Percentiles rank a stretch among this genome's conserved stretches.
Conservation (phyloP, 345 rosid genomes). For the Leavenworthia alabamica region DNA sequence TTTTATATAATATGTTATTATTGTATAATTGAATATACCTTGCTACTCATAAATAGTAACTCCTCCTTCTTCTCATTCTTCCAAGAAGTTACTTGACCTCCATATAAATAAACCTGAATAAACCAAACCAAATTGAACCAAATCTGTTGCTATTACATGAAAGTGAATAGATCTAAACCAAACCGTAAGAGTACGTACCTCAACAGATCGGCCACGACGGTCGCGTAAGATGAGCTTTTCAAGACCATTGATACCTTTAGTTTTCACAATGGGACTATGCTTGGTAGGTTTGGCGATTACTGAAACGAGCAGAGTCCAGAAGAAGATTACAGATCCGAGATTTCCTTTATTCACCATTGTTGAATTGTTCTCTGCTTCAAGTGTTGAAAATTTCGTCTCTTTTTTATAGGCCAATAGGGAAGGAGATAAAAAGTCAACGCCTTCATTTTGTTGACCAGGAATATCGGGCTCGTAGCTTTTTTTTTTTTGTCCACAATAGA, state of each 20-base stretch:
- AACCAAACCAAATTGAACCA: not conserved
- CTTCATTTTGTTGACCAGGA: no score
- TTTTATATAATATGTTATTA: no score
- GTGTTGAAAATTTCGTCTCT: not conserved
- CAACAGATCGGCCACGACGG: slow-evolving; percentile 50
- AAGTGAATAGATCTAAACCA: no score
- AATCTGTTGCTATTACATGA: no score
- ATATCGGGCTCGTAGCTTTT: no score
- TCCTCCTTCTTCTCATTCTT: slow-evolving; percentile 77
- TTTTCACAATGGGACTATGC: slow-evolving; percentile 29
- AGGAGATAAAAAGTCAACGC: not conserved
- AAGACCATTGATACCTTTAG: slow-evolving; percentile 69
- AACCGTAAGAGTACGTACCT: slow-evolving; percentile 46
- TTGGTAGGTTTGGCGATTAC: slow-evolving; percentile 11
- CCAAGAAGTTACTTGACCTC: slow-evolving; percentile 87
- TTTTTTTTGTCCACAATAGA: no score
- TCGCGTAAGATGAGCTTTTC: slow-evolving; percentile 65
- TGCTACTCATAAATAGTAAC: slow-evolving; percentile 70
- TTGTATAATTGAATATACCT: slow-evolving; percentile 50
- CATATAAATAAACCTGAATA: slow-evolving; percentile 63
- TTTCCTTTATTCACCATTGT: slow-evolving; percentile 3
- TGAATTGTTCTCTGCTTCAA: not conserved
- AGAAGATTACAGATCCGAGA: slow-evolving; percentile 1
- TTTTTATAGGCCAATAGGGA: no score
- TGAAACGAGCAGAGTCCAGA: slow-evolving; percentile 18